Conservation (phyloP, 176 grass and related monocot genomes). For the Typha latifolia region DNA sequence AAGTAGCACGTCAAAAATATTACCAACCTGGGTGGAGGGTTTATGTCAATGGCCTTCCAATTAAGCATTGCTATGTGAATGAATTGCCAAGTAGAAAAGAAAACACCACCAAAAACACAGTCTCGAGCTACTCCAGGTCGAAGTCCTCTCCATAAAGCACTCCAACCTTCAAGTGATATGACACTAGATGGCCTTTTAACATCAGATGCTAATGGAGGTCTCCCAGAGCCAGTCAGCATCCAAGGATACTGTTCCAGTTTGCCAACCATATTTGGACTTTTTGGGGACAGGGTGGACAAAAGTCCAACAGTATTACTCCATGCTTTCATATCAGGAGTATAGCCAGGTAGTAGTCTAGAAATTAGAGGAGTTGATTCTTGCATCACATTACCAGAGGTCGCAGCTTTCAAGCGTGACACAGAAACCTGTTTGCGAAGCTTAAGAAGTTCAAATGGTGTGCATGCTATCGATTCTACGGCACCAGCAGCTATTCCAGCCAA, state of each 20-base stretch:
- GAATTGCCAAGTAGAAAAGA: conserved; percentile 94
- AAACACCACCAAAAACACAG: conserved; percentile 76
- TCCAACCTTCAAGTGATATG: conserved; percentile 77
- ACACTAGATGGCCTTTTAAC: conserved; percentile 60
- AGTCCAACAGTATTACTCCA: conserved; percentile 53
- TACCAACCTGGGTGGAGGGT: conserved; percentile 65
- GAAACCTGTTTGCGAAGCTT: conserved; percentile 73
- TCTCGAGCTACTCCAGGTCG: conserved; percentile 67
- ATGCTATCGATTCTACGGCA: conserved; percentile 47
- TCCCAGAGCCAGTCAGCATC: conserved; percentile 87
- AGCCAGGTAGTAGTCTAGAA: conserved; percentile 68
- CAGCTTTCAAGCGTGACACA: conserved; percentile 36
- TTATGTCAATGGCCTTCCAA: conserved; percentile 66
- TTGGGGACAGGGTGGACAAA: conserved; percentile 65
- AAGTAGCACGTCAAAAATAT: not conserved
- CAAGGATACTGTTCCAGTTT: conserved; percentile 75
- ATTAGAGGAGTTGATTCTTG: conserved; percentile 39
- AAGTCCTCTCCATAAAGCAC: conserved; percentile 85
- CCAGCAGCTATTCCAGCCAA: conserved; percentile 70
- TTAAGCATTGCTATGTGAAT: conserved; percentile 70
- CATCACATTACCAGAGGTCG: conserved; percentile 17
- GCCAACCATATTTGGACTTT: conserved; percentile 50
- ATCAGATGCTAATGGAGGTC: conserved; percentile 68
- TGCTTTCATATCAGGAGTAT: conserved; percentile 45
- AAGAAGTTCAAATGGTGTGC: conserved; percentile 86